Evolutionary conservation across 441 rosid species (phyloP), one percentile per base, ranked within the genome.

Genomic region (Eruca vesicaria): DNA sequence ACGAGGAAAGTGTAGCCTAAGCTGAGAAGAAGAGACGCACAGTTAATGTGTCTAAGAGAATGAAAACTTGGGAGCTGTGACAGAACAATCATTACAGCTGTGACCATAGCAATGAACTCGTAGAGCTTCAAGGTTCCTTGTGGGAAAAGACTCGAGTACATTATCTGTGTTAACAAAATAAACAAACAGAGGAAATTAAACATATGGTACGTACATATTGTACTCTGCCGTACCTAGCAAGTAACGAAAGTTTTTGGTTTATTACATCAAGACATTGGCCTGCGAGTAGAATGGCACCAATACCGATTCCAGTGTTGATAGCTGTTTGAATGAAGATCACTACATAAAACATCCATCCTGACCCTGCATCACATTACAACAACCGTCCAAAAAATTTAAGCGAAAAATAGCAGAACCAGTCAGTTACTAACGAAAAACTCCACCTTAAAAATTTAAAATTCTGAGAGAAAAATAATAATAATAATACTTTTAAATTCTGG

Each of bases 341-440:
- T 45, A 95, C 87, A 71, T 90, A 92, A 78, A 90, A 95, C 98
- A 95, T 92, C 94, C 93, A 86, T 83, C 99, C 99, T 2, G 98
- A 91, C 65, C 99, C 98, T 95, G 87, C 55, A 74, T 20, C 62
- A 66, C 61, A 56, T 21, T 11, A 9, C 66, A 43, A 23, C 16
- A 43, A 70, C 68, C 66, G 63, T 50, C 50, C 52, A 9, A 10
- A 0, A 23, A 2, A 3, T 63, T 26, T n/a, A n/a, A n/a, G n/a
- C n/a, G n/a, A 6, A 31, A 14, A 29, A 15, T 32, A 66, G 38
- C 50, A 18, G 3, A 73, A 65, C 65, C 26, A 65, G 2, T 64
- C 32, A 33, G 50, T 66, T 19, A 60, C 33, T 16, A 19, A 7
- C 7, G n/a, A 55, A 26, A 57, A 4, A 32, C 35, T 16, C 41